Evolutionary conservation across 179 eudicot species (phyloP), one percentile per base, ranked within the genome.

Genomic region (Nepenthes alata): DNA sequence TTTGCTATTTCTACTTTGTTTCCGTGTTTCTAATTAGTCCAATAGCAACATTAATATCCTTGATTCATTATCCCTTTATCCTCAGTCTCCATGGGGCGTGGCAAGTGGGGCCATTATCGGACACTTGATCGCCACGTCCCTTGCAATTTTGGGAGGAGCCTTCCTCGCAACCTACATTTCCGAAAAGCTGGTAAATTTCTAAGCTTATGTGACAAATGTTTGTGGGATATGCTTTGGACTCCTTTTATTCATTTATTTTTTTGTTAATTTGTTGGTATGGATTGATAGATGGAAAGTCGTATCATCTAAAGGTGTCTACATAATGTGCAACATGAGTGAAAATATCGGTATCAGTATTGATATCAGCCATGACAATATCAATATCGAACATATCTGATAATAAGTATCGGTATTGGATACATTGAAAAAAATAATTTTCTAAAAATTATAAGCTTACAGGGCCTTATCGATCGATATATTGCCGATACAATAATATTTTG

Each of bases 41-140:
- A 16, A 37, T 12, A 38, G 11, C 11, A 45, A 16, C 16, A 25
- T 0, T 6, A 11, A 52, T 5, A 52, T 11, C 47, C 53, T 37
- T 50, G 44, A 37, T 11, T 54, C 35, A 16, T 45, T 39, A 11
- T 50, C 41, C 25, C 37, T 6, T 55, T 47, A 0, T 49, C 62
- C 67, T 52, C 71, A 91, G 98, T 85, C 96, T 64, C 95, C 98
- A 52, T 89, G 88, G 96, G 96, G 98, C 35, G 98, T 91, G 16
- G 96, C 96, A 52, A 85, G 95, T 62, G 98, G 98, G 68, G 98
- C 98, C 70, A 81, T 89, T 67, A 71, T 69, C 34, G 98, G 98
- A 13, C 98, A 91, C 67, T 74, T 91, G 56, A 72, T 78, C 49
- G 98, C 98, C 59, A 91, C 98, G 53, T 76, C 72, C 2, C 59